Base-by-base conservation (phyloP, 2,329 filamentous ascomycete genomes). In the Lachnellula occidentalis region DNA sequence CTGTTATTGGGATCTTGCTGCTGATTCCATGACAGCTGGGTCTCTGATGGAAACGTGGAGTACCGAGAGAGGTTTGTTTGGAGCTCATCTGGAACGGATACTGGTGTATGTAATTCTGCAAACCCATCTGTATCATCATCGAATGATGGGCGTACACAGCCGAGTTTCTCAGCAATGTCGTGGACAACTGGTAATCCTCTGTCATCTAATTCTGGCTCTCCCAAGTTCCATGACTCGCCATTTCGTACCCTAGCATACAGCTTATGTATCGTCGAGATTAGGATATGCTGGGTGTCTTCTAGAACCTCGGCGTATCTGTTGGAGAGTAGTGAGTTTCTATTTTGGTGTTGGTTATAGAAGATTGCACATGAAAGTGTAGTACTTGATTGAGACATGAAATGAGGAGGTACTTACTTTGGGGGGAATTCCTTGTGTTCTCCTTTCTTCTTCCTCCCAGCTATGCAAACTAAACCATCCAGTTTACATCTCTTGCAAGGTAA, bases 401-500 rank as follows among this genome's bases (percentile, higher is more conserved):
- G 6, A 7, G 8, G n/a, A 39, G 5, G 7, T n/a, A 39, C 36
- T 39, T 17, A 39, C 36, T 17, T 17, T 8, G 14, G 36, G 8
- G 36, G 36, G 5, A 39, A 17, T 39, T 39, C 14, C n/a, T 39
- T 39, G 2, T 17, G n/a, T 63, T 84, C 81, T 19, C 79, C 80
- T 78, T 84, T 84, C 66, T 83, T 84, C 57, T 81, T 72, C 12
- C 80, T 77, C 5, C 81, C 81, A 12, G 81, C 80, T 2, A 79
- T 83, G 70, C 81, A 84, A 14, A 84, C 79, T 5, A 83, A 72
- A 11, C 80, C 80, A 56, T 85, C 81, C 59, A 84, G 81, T 67
- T 83, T 83, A 67, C 81, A 85, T 62, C 81, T 73, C 69, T 83
- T 83, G 69, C 81, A 85, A 9, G 81, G 81, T 54, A 83, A 83